Percentiles rank a stretch among this genome's conserved stretches.
Conservation (phyloP, 192 early-diverging fungal species). For the Linnemannia exigua region DNA sequence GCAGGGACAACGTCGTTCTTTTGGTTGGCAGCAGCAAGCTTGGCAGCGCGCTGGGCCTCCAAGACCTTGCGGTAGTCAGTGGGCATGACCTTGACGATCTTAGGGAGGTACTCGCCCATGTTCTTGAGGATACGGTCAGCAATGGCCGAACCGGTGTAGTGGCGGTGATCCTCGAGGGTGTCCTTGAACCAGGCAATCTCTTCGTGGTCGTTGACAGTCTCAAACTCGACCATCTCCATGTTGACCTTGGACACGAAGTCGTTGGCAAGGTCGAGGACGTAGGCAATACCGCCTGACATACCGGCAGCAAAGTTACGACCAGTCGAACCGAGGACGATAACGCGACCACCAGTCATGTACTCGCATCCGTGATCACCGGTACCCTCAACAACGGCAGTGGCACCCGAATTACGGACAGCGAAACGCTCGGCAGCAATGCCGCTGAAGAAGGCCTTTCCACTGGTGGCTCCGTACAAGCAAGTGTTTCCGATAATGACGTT, state of each 20-base stretch:
- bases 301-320: constrained; percentile 99
- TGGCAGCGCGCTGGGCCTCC: constrained; percentile 70
- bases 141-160: constrained; percentile 84
- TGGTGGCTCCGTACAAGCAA: constrained; percentile 97
- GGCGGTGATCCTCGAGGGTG: constrained; percentile 85
- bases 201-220: constrained; percentile 80
- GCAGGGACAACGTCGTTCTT: constrained; percentile 38
- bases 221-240: constrained; percentile 92
- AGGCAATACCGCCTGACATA: constrained; percentile 98
- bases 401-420: constrained; percentile 98
- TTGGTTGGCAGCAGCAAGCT: constrained; percentile 33
- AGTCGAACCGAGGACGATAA: constrained; percentile 87
- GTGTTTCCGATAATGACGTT: constrained; percentile 98
- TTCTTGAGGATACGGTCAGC: constrained; percentile 79
- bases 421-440: constrained; percentile 98
- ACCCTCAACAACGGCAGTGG: constrained; percentile 95
- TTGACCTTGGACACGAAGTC: constrained; percentile 85
- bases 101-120: constrained; percentile 78
- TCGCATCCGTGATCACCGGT: constrained; percentile 99
- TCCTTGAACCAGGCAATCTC: constrained; percentile 83
- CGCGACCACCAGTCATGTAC: constrained; percentile 99
- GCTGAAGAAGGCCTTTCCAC: constrained; percentile 90
- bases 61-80: constrained; percentile 91
- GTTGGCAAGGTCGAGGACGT: constrained; percentile 82
- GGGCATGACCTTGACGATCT: constrained; percentile 96